Evolutionary conservation across 1,284 basidiomycete genomes (phyloP).

Genomic region (Paramarasmius palmivorus): DNA sequence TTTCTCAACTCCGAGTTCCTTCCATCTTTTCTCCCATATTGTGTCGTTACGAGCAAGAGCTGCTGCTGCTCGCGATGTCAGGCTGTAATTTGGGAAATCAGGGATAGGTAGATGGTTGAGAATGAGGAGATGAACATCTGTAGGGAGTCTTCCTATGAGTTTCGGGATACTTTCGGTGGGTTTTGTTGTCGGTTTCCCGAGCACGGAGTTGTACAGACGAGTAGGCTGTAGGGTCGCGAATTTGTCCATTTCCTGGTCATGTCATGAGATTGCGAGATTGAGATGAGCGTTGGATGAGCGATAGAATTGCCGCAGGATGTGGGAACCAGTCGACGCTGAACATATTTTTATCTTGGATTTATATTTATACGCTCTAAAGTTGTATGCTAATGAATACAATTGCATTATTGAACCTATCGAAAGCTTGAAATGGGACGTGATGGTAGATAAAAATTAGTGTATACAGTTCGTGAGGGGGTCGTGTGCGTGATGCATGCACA

Average conservation of each 20-base stretch:
- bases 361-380: too few species aligned
- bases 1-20: slow-evolving; percentile 54
- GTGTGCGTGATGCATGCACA: too few species aligned
- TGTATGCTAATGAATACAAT: too few species aligned
- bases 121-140: slow-evolving; percentile 74
- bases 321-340: too few species aligned
- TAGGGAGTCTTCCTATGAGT: slow-evolving; percentile 77
- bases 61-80: slow-evolving; percentile 64
- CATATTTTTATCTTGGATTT: too few species aligned
- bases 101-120: slow-evolving; percentile 74
- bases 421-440: too few species aligned
- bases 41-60: slow-evolving; percentile 68
- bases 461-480: too few species aligned
- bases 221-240: slow-evolving; percentile 77
- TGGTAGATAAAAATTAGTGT: too few species aligned
- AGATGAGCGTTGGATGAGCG: too few species aligned
- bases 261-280: background rate
- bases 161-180: slow-evolving; percentile 30
- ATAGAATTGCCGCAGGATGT: too few species aligned
- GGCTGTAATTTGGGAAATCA: slow-evolving; percentile 76
- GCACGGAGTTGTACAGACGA: slow-evolving; percentile 54
- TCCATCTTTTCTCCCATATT: slow-evolving; percentile 76
- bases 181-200: slow-evolving; percentile 25
- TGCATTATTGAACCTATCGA: too few species aligned
- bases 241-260: slow-evolving; percentile 61